Base-by-base conservation (phyloP, 192 early-diverging fungal genomes). In the Coemansia sp. region DNA sequence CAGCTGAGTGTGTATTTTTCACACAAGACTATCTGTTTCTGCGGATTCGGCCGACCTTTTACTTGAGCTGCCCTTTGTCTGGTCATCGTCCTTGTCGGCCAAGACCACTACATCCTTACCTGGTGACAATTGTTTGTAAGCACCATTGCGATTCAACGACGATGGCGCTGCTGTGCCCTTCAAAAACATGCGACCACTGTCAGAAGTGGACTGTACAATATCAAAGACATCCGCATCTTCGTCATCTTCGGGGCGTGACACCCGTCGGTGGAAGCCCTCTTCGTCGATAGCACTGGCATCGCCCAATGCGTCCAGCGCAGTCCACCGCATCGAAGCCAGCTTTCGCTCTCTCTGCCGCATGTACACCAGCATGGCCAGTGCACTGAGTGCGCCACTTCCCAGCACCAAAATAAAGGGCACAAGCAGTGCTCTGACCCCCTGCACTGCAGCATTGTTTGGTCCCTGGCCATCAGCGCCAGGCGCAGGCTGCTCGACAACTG, bases 301-400 rank as follows among this genome's bases (percentile, higher is more conserved):
- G 24, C 54, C 67, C 27, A 72, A 62, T 12, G 22, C 40, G 41
- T 67, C 62, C 58, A 78, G 33, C 52, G 63, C 48, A 36, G 66
- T 72, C 75, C 75, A 78, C 54, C 66, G 65, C 68, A 64, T 63
- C 18, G 60, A 56, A 12, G 58, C 66, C 32, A 65, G 56, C 36
- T 62, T 64, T 44, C 69, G 75, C 55, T 78, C 69, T 8, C 75
- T 60, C 33, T 65, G 69, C 15, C 66, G 61, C 75, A 78, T 72
- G 7, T 52, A 65, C 36, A 65, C 29, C 11, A 78, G 39, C 75
- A 72, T 62, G 0, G 46, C 65, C 39, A 78, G 53, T 3, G 62
- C 68, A 21, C 68, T 70, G 17, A 68, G 22, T 6, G 65, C 56
- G n/a, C 43, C 50, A 12, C 75, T 48, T 3, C 44, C 26, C 3